Evolutionary conservation across 352 stramenopile genomes (phyloP).

Genomic region (Peronospora farinosa): DNA sequence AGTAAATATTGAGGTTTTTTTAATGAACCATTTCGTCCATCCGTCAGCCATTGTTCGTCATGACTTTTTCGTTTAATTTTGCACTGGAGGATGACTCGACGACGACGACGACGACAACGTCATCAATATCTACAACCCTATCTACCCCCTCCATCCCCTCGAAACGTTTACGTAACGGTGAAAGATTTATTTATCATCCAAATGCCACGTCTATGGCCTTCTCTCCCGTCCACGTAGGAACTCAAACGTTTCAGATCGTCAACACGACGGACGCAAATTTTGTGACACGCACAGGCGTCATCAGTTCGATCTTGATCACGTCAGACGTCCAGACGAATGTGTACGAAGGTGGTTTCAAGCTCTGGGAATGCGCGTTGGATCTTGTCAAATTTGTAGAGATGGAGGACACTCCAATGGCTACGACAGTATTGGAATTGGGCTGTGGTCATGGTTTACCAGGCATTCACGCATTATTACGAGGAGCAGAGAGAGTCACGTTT

Average conservation of each 20-base stretch:
- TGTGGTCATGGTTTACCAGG: constrained; percentile 75
- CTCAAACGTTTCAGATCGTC: constrained; percentile 51
- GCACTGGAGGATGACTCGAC: constrained; percentile 22
- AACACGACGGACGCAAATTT: constrained; percentile 52
- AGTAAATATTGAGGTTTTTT: too few species aligned
- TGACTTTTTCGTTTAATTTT: constrained; percentile 71
- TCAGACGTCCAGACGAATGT: constrained; percentile 73
- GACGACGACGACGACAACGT: too few species aligned
- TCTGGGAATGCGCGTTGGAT: constrained; percentile 80
- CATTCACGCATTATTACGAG: constrained; percentile 65
- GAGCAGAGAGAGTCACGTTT: constrained; percentile 62
- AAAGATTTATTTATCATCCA: constrained; percentile 43
- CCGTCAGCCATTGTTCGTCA: not conserved
- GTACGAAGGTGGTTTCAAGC: constrained; percentile 84
- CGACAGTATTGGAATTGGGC: constrained; percentile 61
- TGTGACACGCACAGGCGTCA: constrained; percentile 45
- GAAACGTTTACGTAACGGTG: constrained; percentile 36
- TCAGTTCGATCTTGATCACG: constrained; percentile 59
- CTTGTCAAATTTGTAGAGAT: constrained; percentile 49
- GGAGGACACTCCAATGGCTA: constrained; percentile 21
- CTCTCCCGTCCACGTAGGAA: constrained; percentile 29
- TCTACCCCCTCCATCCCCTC: not conserved
- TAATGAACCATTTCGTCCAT: too few species aligned
- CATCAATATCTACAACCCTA: not conserved
- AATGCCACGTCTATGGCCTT: constrained; percentile 15